These are phyloP conservation scores for Porodaedalea pini DNA, from an alignment of 1,284 basidiomycete genomes.

Conservation along the genomic window DNA sequence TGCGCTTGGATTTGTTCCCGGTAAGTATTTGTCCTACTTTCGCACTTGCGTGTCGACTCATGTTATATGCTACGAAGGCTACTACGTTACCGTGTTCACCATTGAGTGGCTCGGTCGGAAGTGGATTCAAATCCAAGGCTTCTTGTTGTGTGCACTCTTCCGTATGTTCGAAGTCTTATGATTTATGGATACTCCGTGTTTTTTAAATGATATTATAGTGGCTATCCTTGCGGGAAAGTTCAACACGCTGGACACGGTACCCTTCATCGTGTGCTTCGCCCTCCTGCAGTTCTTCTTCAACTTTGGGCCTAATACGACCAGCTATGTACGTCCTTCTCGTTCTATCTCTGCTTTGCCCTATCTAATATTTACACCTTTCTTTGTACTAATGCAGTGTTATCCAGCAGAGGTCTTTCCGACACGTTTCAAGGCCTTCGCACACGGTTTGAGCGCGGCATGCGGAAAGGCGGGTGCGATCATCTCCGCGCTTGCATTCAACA, in stretches of 20 bases:
- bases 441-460: constrained; percentile 76
- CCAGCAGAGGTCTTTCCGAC: constrained; percentile 92
- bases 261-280: constrained; percentile 72
- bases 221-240: constrained; percentile 67
- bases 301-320: constrained; percentile 84
- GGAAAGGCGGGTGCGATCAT: constrained; percentile 83
- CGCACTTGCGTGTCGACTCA: constrained; percentile 23
- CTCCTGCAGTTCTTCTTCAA: constrained; percentile 74
- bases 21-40: constrained; percentile 36
- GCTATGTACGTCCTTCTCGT: constrained; percentile 48
- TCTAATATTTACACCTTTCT: not conserved
- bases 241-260: constrained; percentile 51
- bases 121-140: constrained; percentile 76
- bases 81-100: constrained; percentile 64
- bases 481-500: constrained; percentile 77
- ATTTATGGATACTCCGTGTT: not conserved
- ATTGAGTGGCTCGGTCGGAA: constrained; percentile 74
- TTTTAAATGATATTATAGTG: constrained; percentile 37
- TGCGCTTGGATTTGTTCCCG: constrained; percentile 70
- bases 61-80: constrained; percentile 41
- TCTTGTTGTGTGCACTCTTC: constrained; percentile 67
- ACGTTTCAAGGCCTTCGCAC: constrained; percentile 73
- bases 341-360: not conserved
- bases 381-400: constrained; percentile 45
- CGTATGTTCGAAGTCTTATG: constrained; percentile 39